Evolutionary conservation across 257 asterid genomes (phyloP).

Genomic region (Craterostigma plantagineum): DNA sequence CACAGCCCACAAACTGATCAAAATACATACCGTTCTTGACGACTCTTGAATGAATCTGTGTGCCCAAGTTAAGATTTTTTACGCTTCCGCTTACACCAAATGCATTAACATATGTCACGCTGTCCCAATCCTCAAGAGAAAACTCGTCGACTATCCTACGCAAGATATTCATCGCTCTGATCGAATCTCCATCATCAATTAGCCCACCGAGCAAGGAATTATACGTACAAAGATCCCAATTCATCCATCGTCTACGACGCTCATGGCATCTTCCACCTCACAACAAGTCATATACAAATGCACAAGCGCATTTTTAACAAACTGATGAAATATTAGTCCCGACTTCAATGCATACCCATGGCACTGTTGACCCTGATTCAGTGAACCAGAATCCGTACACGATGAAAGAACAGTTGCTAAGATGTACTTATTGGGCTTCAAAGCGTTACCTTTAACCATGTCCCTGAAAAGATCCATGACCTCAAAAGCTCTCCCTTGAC

Average conservation of each 20-base stretch:
- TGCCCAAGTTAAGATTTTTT: conserved; percentile 40
- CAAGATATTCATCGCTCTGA: conserved; percentile 32
- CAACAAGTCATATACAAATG: conserved; percentile 35
- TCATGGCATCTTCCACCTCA: conserved; percentile 26
- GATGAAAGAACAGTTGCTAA: conserved; percentile 52
- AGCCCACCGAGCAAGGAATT: conserved; percentile 46
- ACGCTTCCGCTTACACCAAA: conserved; percentile 40
- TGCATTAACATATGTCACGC: conserved; percentile 33
- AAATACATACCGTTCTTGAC: conserved; percentile 25
- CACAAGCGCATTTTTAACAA: conserved; percentile 57
- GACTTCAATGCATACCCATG: conserved; percentile 61
- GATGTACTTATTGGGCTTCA: conserved; percentile 41
- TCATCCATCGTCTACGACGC: conserved; percentile 32
- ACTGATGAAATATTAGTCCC: conserved; percentile 44
- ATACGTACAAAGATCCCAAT: conserved; percentile 38
- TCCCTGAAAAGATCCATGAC: conserved; percentile 28
- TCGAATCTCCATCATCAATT: conserved; percentile 22
- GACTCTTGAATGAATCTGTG: conserved; percentile 36
- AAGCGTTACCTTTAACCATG: conserved; percentile 30
- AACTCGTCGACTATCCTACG: conserved; percentile 27
- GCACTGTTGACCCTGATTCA: conserved; percentile 50
- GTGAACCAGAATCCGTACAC: conserved; percentile 35
- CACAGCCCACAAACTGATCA: conserved; percentile 41
- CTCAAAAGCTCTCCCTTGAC: conserved; percentile 21
- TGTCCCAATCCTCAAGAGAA: conserved; percentile 35